Base-by-base conservation (phyloP, 768 basidiomycete genomes). In the Kwoniella europaea region DNA sequence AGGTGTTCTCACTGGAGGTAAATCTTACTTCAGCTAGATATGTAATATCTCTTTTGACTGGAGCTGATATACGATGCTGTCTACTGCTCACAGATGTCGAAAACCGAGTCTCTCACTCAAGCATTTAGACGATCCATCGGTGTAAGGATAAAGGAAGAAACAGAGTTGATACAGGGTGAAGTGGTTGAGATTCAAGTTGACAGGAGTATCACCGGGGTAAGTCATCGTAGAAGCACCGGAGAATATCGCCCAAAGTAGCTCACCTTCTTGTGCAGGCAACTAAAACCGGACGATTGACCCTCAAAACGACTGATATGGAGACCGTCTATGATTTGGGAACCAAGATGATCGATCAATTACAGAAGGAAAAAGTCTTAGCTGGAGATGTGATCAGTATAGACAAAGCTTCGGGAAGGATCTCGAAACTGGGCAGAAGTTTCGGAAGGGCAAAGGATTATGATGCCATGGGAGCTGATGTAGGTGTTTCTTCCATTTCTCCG, bases 231-330 rank as follows among this genome's bases (percentile, higher is more conserved):
- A n/a, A n/a, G n/a, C n/a, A n/a, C n/a, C n/a, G n/a, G n/a, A n/a
- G n/a, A n/a, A n/a, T n/a, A n/a, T n/a, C n/a, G n/a, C n/a, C n/a
- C n/a, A n/a, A n/a, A n/a, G n/a, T n/a, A 59, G 15, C 24, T 29
- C 29, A 58, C 29, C 10, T 53, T 16, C 6, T 4, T 57, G 18
- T 35, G 18, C 55, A 97, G 95, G 93, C 95, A 0, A 97, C 94
- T 4, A 98, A 98, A 85, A 98, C 97, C 1, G 97, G 96, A 2
- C 95, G 97, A 82, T 84, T 98, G 71, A 98, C 97, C 0, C 91
- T 99, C 78, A 98, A 98, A 85, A 96, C 94, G 15, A 97, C 94
- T 2, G 96, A 98, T 83, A 98, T 99, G 97, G 97, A 98, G 86
- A 98, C 97, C 4, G 91, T 99, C 42, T 99, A 99, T 82, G 97